Conservation (phyloP, 192 early-diverging fungal genomes). For the Phycomyces nitens region DNA sequence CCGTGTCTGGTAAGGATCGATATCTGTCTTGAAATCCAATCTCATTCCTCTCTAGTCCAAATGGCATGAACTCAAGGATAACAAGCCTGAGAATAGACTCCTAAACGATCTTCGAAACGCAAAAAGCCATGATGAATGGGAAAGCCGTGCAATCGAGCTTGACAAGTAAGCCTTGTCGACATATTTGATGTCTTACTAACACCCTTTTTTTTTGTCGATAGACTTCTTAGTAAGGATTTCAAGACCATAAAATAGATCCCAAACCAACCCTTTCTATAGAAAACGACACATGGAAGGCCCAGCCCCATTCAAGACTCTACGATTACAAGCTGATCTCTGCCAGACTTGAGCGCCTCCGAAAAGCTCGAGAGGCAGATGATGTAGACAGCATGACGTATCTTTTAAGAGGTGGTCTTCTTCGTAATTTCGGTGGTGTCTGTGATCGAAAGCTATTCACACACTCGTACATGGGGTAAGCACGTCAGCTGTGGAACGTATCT, state of each 20-base stretch:
- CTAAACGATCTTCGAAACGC: slow-evolving; percentile 42
- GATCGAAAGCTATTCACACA: slow-evolving; percentile 58
- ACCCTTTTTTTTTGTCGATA: neutral
- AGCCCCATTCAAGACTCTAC: slow-evolving; percentile 51
- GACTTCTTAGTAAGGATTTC: neutral
- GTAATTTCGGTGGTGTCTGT: slow-evolving; percentile 72
- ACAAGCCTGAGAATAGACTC: slow-evolving; percentile 44
- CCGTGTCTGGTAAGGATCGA: slow-evolving; percentile 14
- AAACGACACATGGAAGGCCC: slow-evolving; percentile 57
- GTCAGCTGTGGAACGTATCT: neutral
- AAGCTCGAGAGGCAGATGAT: slow-evolving; percentile 46
- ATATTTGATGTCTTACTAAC: neutral
- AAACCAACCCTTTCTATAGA: slow-evolving; percentile 14
- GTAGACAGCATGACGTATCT: slow-evolving; percentile 58
- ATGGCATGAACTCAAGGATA: slow-evolving; percentile 20
- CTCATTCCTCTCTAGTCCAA: neutral
- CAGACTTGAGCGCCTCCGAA: slow-evolving; percentile 45
- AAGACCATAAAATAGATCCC: slow-evolving; percentile 5
- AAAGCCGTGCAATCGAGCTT: slow-evolving; percentile 41
- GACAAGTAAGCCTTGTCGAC: slow-evolving; percentile 34
- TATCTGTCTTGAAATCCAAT: neutral
- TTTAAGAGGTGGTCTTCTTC: slow-evolving; percentile 55
- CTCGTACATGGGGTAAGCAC: slow-evolving; percentile 53
- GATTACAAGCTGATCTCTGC: slow-evolving; percentile 63
- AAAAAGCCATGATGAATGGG: slow-evolving; percentile 52